Conservation (phyloP, 768 basidiomycete genomes). For the Pisolithus sp. region DNA sequence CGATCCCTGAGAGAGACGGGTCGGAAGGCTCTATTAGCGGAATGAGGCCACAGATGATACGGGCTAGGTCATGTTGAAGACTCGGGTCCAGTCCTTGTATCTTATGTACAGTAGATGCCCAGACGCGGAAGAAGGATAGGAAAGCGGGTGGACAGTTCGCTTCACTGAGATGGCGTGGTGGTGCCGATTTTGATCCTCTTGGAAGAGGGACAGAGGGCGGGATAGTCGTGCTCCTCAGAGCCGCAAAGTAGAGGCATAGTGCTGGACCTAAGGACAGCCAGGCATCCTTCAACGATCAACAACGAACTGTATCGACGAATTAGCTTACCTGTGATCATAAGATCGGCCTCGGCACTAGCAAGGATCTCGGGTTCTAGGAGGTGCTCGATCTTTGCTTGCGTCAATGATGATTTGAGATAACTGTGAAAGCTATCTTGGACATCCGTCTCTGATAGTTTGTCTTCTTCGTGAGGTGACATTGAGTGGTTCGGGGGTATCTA, state of each 20-base stretch:
- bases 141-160: slow-evolving; percentile 69
- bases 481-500: not conserved
- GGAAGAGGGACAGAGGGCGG: slow-evolving; percentile 83
- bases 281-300: not conserved
- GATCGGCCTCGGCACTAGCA: slow-evolving; percentile 71
- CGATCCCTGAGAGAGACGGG: slow-evolving; percentile 48
- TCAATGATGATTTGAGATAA: slow-evolving; percentile 72
- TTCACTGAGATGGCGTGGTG: slow-evolving; percentile 54
- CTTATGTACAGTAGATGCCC: slow-evolving; percentile 57
- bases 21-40: slow-evolving; percentile 36
- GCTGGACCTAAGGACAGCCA: slow-evolving; percentile 52
- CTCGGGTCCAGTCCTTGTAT: slow-evolving; percentile 61
- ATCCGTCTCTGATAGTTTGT: slow-evolving; percentile 52
- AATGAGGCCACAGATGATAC: slow-evolving; percentile 62
- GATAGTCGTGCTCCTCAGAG: slow-evolving; percentile 63
- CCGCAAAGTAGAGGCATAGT: slow-evolving; percentile 79
- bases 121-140: slow-evolving; percentile 62
- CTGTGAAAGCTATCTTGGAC: slow-evolving; percentile 78
- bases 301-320: not conserved
- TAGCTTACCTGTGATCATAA: slow-evolving; percentile 77
- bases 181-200: slow-evolving; percentile 37
- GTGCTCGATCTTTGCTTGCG: slow-evolving; percentile 70
- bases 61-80: slow-evolving; percentile 75
- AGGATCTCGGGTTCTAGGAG: slow-evolving; percentile 69
- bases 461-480: slow-evolving; percentile 22